Conservation (phyloP, 176 grass and related monocot species). For the Cenchrus purpureus region DNA sequence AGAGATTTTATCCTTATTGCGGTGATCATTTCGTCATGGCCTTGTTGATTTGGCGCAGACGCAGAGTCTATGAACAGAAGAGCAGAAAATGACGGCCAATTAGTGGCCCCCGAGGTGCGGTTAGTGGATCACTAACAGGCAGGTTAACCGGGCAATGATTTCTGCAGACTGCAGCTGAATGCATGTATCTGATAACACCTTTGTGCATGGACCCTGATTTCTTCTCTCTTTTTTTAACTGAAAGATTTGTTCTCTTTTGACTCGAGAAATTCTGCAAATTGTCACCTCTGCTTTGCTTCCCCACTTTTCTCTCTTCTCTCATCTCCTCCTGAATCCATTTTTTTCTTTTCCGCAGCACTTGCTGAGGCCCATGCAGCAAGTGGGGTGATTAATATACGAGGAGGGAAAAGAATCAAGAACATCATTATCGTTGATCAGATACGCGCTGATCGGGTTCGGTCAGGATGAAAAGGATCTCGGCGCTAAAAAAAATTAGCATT, state of each 20-base stretch:
- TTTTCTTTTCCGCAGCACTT: neutral
- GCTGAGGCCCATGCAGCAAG: slow-evolving; percentile 35
- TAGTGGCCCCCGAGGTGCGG: slow-evolving; percentile 9
- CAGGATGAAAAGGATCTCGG: slow-evolving; percentile 41
- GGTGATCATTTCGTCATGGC: slow-evolving; percentile 13
- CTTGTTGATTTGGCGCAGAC: neutral
- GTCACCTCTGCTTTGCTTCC: slow-evolving; percentile 30
- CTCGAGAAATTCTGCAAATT: neutral
- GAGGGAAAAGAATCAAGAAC: slow-evolving; percentile 16
- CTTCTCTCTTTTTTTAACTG: slow-evolving; percentile 2
- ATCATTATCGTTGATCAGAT: slow-evolving; percentile 39
- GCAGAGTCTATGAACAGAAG: neutral
- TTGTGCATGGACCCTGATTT: slow-evolving; percentile 14
- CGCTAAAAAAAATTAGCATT: neutral
- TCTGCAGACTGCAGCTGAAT: neutral
- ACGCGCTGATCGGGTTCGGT: neutral
- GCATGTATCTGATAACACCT: neutral
- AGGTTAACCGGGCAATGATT: neutral
- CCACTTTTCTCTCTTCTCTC: neutral
- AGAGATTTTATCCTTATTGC: neutral
- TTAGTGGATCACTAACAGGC: slow-evolving; percentile 5
- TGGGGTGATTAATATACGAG: slow-evolving; percentile 11
- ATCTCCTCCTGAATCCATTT: neutral
- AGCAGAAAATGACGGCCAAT: slow-evolving; percentile 2
- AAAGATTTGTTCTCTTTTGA: slow-evolving; percentile 35